phyloP scores from a whole-genome alignment of 2,329 filamentous ascomycete genomes.

The Colletotrichum coccodes region DNA sequence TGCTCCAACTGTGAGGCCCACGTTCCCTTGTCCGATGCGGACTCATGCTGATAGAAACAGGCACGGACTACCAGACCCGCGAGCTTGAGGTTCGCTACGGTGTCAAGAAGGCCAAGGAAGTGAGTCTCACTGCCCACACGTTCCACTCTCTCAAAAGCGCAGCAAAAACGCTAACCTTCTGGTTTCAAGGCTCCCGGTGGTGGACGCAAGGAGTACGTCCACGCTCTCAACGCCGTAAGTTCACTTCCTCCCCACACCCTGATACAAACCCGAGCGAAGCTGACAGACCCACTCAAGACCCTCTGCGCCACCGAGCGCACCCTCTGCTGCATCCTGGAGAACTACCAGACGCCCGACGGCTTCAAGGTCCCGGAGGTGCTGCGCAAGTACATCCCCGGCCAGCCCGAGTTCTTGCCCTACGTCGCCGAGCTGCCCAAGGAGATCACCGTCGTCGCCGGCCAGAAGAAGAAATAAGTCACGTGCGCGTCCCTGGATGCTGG shows the following conservation, averaged over 20 bases:
- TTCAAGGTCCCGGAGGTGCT: constrained; percentile 84
- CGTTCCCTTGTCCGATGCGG: constrained; percentile 54
- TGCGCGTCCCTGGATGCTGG: background rate
- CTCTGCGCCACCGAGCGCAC: constrained; percentile 92
- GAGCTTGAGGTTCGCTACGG: constrained; percentile 94
- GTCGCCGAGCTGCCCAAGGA: constrained; percentile 87
- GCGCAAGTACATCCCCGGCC: constrained; percentile 88
- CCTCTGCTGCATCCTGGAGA: constrained; percentile 94
- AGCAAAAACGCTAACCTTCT: background rate
- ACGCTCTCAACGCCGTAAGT: constrained; percentile 79
- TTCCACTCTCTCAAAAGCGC: background rate
- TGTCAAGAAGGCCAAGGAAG: constrained; percentile 67
- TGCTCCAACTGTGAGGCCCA: constrained; percentile 86
- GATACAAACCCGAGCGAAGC: background rate
- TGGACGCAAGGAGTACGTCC: constrained; percentile 86
- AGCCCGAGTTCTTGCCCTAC: constrained; percentile 90
- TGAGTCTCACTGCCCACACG: background rate
- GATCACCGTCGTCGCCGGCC: constrained; percentile 41
- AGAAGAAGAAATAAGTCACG: constrained; percentile 39
- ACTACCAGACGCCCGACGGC: constrained; percentile 93
- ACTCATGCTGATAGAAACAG: background rate
- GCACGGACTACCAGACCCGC: constrained; percentile 76
- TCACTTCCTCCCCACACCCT: constrained; percentile 63
- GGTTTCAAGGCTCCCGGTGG: constrained; percentile 31
- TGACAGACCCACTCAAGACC: constrained; percentile 61